Evolutionary conservation across 768 basidiomycete genomes (phyloP).

Genomic region (Tylopilus subfusipes): DNA sequence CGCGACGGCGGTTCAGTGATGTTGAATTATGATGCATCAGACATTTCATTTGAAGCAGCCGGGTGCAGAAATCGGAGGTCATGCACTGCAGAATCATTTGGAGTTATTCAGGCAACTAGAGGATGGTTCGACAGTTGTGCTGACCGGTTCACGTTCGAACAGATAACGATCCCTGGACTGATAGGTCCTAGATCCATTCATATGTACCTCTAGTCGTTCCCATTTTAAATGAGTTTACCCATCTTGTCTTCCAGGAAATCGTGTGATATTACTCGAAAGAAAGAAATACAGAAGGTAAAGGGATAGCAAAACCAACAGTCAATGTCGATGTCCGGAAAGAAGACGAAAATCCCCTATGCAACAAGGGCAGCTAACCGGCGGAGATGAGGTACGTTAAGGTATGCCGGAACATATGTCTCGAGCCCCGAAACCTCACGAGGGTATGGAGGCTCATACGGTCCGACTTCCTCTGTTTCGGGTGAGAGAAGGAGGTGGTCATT

Average conservation of each 20-base stretch:
- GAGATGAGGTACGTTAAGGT: constrained; percentile 85
- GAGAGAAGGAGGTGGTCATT: constrained; percentile 95
- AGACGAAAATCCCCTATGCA: constrained; percentile 42
- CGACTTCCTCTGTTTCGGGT: constrained; percentile 96
- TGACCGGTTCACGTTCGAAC: constrained; percentile 8
- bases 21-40: constrained; percentile 35
- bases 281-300: constrained; percentile 20
- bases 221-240: neutral
- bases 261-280: neutral
- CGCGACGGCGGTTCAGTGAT: neutral
- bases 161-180: neutral
- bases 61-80: constrained; percentile 23
- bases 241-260: neutral
- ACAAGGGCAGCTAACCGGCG: constrained; percentile 85
- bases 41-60: constrained; percentile 38
- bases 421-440: constrained; percentile 93
- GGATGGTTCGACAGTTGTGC: constrained; percentile 42
- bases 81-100: constrained; percentile 45
- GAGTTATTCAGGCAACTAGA: constrained; percentile 48
- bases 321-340: neutral
- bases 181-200: neutral
- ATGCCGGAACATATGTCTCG: constrained; percentile 94
- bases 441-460: constrained; percentile 89
- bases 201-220: neutral
- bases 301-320: constrained; percentile 6